Conservation (phyloP, 2,329 filamentous ascomycete genomes). For the Pseudogymnoascus sp. region DNA sequence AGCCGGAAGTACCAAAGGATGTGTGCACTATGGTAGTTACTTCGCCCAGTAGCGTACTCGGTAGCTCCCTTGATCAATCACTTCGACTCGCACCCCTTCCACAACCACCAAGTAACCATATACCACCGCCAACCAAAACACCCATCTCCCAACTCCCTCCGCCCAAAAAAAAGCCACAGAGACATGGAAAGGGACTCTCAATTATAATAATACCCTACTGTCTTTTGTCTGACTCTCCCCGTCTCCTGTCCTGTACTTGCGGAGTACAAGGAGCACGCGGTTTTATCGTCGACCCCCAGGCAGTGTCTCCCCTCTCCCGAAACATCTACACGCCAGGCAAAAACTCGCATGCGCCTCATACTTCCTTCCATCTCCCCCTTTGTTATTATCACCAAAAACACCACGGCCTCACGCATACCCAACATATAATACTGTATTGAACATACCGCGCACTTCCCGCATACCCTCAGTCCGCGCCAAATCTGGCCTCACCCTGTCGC, state of each 20-base stretch:
- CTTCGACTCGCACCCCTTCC: not conserved
- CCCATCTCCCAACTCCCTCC: not conserved
- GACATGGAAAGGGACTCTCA: not conserved
- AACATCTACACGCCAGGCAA: slow-evolving; percentile 7
- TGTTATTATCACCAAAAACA: slow-evolving; percentile 6
- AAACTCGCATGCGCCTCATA: slow-evolving; percentile 1
- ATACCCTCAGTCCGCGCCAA: not conserved
- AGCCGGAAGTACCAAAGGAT: not conserved
- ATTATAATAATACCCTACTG: not conserved
- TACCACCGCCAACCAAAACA: not conserved
- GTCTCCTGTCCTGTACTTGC: not conserved
- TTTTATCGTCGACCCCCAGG: not conserved
- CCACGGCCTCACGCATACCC: not conserved
- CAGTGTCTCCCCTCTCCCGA: not conserved
- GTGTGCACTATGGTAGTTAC: not conserved
- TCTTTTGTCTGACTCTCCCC: not conserved
- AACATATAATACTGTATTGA: not conserved
- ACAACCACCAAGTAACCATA: not conserved
- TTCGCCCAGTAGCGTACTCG: slow-evolving; percentile 3
- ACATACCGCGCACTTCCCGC: not conserved
- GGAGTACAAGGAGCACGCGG: not conserved
- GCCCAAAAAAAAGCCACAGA: slow-evolving; percentile 4
- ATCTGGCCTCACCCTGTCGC: not conserved
- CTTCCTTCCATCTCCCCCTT: not conserved
- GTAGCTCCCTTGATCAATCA: slow-evolving; percentile 6